Conservation (phyloP, 1,284 basidiomycete genomes). For the Retiboletus fuscus region DNA sequence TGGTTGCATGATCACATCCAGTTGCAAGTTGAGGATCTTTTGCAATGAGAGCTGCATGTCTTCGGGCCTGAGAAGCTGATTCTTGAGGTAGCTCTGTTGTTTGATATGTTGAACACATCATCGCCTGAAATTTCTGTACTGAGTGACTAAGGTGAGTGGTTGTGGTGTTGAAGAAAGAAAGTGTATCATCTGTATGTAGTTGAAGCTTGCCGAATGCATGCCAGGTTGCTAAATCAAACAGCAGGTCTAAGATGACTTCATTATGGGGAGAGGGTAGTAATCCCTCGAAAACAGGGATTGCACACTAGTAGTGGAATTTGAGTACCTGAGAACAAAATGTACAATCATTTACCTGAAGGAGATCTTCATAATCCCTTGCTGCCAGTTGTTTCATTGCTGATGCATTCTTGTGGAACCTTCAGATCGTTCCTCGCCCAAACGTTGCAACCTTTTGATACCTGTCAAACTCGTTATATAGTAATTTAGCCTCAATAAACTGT, state of each 20-base stretch:
- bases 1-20: background rate
- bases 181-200: slow-evolving; percentile 40
- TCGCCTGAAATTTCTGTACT: background rate
- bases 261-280: slow-evolving; percentile 46
- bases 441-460: slow-evolving; percentile 12
- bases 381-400: slow-evolving; percentile 34
- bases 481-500: background rate
- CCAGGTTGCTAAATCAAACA: slow-evolving; percentile 43
- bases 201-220: slow-evolving; percentile 50
- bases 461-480: no score
- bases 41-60: background rate
- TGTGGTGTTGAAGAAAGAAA: background rate
- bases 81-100: slow-evolving; percentile 12
- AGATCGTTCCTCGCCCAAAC: slow-evolving; percentile 22
- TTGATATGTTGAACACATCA: background rate
- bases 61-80: background rate
- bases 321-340: background rate
- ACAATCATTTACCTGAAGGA: slow-evolving; percentile 47
- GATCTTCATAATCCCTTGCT: slow-evolving; percentile 35
- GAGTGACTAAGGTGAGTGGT: background rate
- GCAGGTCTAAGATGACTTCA: slow-evolving; percentile 4
- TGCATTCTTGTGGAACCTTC: slow-evolving; percentile 28
- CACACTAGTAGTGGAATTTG: slow-evolving; percentile 41
- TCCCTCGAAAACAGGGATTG: slow-evolving; percentile 50
- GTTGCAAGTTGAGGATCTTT: background rate